These are phyloP conservation scores for Clarkia xantiana DNA, from an alignment of 345 rosid species.

Conservation along the genomic window DNA sequence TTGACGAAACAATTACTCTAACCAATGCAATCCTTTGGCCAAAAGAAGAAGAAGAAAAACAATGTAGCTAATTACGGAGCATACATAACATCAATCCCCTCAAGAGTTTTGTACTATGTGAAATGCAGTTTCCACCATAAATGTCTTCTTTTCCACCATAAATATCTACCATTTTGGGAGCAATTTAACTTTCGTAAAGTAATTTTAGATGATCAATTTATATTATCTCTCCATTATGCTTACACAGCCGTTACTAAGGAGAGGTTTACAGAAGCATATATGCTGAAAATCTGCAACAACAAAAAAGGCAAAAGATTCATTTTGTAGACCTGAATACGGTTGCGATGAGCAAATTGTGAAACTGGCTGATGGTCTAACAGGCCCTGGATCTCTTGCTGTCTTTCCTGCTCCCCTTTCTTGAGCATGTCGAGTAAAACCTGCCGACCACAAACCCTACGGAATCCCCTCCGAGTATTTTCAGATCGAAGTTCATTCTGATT, in stretches of 20 bases:
- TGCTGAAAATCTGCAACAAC: neutral
- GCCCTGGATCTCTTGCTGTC: conserved; percentile 62
- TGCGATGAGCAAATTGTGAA: conserved; percentile 77
- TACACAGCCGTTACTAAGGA: neutral
- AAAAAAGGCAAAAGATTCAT: neutral
- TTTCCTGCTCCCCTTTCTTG: conserved; percentile 66
- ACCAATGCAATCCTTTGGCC: no score
- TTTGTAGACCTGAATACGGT: conserved; percentile 73
- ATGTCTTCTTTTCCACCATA: no score
- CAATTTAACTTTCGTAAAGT: no score
- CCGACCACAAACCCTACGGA: conserved; percentile 76
- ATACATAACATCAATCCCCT: no score
- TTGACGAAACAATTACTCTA: no score
- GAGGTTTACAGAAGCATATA: neutral
- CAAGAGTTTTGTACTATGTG: no score
- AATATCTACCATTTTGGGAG: no score
- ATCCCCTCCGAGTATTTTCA: conserved; percentile 51
- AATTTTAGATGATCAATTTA: no score
- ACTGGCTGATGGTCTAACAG: conserved; percentile 58
- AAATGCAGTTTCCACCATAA: no score
- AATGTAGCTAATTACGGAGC: no score
- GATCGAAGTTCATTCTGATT: conserved; percentile 27
- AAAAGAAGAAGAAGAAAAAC: no score
- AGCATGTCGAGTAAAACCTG: conserved; percentile 81
- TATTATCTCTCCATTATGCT: no score